Evolutionary conservation across 164 flowering plant genomes (phyloP).

Genomic region (Kingdonia uniflora): DNA sequence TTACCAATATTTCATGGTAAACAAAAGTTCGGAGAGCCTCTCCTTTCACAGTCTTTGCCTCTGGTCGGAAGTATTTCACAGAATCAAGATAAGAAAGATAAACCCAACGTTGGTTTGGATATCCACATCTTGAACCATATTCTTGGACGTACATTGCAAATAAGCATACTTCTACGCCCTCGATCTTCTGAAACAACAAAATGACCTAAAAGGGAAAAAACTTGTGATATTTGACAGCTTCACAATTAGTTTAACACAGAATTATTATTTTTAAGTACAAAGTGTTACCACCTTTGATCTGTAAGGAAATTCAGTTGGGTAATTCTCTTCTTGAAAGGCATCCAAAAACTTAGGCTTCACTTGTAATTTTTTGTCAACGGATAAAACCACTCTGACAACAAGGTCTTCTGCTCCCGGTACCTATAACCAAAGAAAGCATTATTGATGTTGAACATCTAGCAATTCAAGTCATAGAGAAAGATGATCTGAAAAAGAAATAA

Average conservation of each 20-base stretch:
- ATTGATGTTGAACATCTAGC: too few relatives aligned
- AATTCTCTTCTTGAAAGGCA: slow-evolving; percentile 23
- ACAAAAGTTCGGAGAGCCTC: neutral
- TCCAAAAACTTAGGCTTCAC: slow-evolving; percentile 34
- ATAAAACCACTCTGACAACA: slow-evolving; percentile 40
- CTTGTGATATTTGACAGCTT: too few relatives aligned
- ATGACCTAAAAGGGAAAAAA: too few relatives aligned
- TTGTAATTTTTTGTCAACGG: slow-evolving; percentile 30
- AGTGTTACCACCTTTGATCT: neutral
- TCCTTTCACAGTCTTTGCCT: neutral
- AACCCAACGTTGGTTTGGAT: neutral
- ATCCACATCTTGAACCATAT: neutral
- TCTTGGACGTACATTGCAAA: too few relatives aligned
- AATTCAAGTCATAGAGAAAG: neutral
- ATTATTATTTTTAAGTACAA: too few relatives aligned
- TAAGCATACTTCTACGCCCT: too few relatives aligned
- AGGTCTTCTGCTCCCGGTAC: slow-evolving; percentile 43
- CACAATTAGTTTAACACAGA: too few relatives aligned
- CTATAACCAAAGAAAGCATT: slow-evolving; percentile 23
- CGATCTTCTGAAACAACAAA: too few relatives aligned
- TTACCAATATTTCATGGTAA: slow-evolving; percentile 1
- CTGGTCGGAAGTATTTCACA: neutral
- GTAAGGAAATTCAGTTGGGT: slow-evolving; percentile 21
- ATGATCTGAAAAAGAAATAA: neutral
- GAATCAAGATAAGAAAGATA: neutral